Evolutionary conservation across 2,329 filamentous ascomycete genomes (phyloP).

Genomic region (Ambrosiella xylebori): DNA sequence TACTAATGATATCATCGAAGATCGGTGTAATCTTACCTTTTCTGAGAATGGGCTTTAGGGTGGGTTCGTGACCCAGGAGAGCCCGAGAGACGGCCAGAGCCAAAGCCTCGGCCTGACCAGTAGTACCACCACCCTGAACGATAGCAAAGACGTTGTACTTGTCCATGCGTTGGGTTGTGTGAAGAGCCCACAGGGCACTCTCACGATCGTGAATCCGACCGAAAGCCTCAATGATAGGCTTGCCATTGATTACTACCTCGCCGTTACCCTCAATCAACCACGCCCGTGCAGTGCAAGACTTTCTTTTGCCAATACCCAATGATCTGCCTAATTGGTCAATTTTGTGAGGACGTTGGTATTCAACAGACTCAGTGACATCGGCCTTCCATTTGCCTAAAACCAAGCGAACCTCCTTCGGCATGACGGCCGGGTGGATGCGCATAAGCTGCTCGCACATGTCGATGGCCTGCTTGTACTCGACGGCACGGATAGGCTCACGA

Average conservation of each 20-base stretch:
- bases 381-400: constrained; percentile 13
- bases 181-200: constrained; percentile 81
- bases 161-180: constrained; percentile 64
- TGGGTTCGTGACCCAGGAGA: constrained; percentile 78
- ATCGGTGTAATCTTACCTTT: constrained; percentile 48
- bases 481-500: constrained; percentile 55
- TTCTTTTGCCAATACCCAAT: constrained; percentile 67
- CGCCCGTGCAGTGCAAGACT: constrained; percentile 69
- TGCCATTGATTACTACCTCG: constrained; percentile 78
- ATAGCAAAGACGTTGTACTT: constrained; percentile 95
- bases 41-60: constrained; percentile 69
- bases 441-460: constrained; percentile 64
- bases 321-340: constrained; percentile 67
- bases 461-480: constrained; percentile 65
- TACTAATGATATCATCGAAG: constrained; percentile 10
- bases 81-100: constrained; percentile 81
- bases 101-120: constrained; percentile 88
- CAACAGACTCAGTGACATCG: constrained; percentile 10
- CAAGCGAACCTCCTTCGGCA: constrained; percentile 11
- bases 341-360: constrained; percentile 17
- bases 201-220: constrained; percentile 83
- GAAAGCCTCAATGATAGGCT: constrained; percentile 66
- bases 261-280: constrained; percentile 87
- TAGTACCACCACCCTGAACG: constrained; percentile 73
- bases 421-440: constrained; percentile 51